phyloP scores from a whole-genome alignment of 148 eudicot genomes.

The Selenicereus undatus region DNA sequence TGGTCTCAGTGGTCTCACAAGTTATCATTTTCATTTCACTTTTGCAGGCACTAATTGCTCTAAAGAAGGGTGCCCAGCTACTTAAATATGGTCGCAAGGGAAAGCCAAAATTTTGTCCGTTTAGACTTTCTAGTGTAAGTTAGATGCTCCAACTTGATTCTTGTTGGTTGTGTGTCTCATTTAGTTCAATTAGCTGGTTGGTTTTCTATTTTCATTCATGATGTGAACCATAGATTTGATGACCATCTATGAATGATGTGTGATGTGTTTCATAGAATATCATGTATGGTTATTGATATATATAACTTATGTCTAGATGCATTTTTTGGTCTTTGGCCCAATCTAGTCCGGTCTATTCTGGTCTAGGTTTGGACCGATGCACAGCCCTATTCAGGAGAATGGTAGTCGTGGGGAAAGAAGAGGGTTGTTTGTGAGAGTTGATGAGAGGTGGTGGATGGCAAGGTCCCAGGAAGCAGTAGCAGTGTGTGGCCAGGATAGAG shows the following conservation, averaged over 20 bases:
- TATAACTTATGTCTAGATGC: neutral
- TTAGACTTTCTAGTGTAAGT: conserved; percentile 90
- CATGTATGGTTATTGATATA: neutral
- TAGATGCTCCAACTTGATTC: conserved; percentile 8
- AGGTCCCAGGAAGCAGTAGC: too few relatives aligned
- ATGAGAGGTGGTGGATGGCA: too few relatives aligned
- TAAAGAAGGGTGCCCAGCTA: conserved; percentile 91
- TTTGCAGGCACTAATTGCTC: conserved; percentile 76
- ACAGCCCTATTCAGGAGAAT: too few relatives aligned
- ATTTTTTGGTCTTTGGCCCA: neutral
- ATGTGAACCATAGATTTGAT: neutral
- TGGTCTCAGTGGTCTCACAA: neutral
- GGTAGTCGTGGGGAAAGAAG: too few relatives aligned
- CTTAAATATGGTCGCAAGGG: conserved; percentile 98
- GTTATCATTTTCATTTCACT: neutral
- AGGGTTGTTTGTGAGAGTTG: too few relatives aligned
- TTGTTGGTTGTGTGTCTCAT: neutral
- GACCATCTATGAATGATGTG: neutral
- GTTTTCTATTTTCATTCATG: conserved; percentile 2
- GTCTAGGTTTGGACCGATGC: too few relatives aligned
- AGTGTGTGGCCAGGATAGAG: too few relatives aligned
- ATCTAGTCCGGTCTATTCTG: too few relatives aligned
- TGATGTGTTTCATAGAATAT: neutral
- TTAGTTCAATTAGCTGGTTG: neutral
- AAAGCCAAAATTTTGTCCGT: conserved; percentile 86